phyloP scores from a whole-genome alignment of 305 asterid genomes.

The Solanum hybrid region DNA sequence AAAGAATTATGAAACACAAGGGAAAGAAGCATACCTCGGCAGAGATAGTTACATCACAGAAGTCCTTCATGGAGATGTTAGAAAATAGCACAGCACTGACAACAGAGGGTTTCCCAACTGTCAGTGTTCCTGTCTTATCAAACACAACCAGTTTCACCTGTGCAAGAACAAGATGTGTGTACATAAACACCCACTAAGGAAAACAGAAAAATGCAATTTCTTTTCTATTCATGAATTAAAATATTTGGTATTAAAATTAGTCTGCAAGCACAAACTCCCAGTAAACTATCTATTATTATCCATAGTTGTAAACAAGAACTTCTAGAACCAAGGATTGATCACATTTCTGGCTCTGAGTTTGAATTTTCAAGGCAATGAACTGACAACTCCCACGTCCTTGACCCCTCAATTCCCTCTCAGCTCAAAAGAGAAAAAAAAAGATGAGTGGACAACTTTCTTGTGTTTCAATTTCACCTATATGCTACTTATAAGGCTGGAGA shows the following conservation, averaged over 20 bases:
- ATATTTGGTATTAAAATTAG: not conserved
- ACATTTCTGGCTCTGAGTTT: not conserved
- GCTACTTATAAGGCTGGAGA: not conserved
- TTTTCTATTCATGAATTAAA: not conserved
- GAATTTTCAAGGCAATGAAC: not conserved
- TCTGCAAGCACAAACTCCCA: not conserved
- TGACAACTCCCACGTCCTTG: not conserved
- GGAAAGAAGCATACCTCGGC: constrained; percentile 59
- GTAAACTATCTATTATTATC: not conserved
- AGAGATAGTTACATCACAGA: constrained; percentile 75
- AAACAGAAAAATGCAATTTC: not conserved
- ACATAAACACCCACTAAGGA: not conserved
- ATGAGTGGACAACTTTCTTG: not conserved
- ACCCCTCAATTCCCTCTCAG: not conserved
- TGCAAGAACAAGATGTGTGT: constrained; percentile 21
- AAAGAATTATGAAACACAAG: not conserved
- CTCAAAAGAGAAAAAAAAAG: not conserved
- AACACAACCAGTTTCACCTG: constrained; percentile 81
- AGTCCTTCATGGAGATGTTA: constrained; percentile 58
- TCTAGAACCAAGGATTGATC: not conserved
- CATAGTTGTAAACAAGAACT: not conserved
- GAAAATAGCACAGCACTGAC: constrained; percentile 75
- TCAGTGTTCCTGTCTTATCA: constrained; percentile 92
- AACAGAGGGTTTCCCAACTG: constrained; percentile 85
- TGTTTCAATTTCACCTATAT: not conserved